Evolutionary conservation across 371 early-diverging fungal genomes (phyloP), one percentile per base, ranked within the genome.

Genomic region (Apophysomyces trapeziformis): DNA sequence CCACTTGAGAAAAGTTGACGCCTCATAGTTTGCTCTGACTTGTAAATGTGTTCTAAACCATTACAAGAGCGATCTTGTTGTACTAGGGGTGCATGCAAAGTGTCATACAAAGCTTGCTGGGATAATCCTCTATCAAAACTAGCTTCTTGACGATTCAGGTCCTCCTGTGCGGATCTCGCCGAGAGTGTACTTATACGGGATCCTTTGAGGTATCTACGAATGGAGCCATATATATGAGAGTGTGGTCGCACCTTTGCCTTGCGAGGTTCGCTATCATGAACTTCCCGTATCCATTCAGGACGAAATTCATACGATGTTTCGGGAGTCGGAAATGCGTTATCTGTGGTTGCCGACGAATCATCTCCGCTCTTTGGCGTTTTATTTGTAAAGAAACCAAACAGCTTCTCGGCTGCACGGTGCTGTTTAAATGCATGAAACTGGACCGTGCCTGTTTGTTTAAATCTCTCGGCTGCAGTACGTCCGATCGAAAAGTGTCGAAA

Each of bases 331-430:
- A 21, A 8, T 50, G 21, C 21, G 9, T 21, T 50, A 21, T 50
- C 54, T 50, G 54, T 50, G 21, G 21, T 21, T 26, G 21, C 11
- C 16, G 54, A 16, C 18, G 54, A 50, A 21, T 50, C 54, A 5
- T 26, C 54, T 50, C 54, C 54, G n/a, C 21, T 11, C 32, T 50
- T 50, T 8, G 54, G 21, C 38, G 56, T 58, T 21, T 54, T 63
- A 7, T 64, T 59, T 36, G 68, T 64, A 56, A 68, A 68, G 26
- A 68, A 64, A 47, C 68, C 64, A n/a, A 68, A 21, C 38, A 68
- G 38, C 8, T 64, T 64, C 39, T 68, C 68, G 2, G 60, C 57
- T 39, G 57, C 60, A 43, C 45, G 60, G 35, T 60, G 60, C 60
- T 43, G 60, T 45, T 58, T 57, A 7, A 57, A 7, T n/a, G 64